Percentiles rank a stretch among this genome's conserved stretches.
Conservation (phyloP, 2,329 filamentous ascomycete species). For the Trichoderma harzianum region DNA sequence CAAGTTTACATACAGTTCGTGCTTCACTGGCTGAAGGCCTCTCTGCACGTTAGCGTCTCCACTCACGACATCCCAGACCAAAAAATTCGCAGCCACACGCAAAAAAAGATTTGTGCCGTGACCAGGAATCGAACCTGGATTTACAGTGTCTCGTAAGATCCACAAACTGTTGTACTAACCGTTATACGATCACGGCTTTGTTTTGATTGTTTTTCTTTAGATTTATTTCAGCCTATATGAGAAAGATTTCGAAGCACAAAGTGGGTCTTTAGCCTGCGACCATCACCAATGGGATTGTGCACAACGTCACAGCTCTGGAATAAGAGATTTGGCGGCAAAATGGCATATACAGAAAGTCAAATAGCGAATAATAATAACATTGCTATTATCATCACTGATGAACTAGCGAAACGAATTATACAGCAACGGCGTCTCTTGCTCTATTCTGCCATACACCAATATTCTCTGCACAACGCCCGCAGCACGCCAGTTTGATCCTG, state of each 20-base stretch:
- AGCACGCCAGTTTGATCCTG: background rate
- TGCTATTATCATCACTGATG: no score
- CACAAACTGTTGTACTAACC: conserved; percentile 33
- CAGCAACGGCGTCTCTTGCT: background rate
- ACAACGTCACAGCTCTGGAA: background rate
- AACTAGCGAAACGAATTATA: no score
- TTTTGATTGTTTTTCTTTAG: background rate
- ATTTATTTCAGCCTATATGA: background rate
- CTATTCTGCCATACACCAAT: background rate
- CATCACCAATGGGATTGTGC: background rate
- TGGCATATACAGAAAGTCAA: background rate
- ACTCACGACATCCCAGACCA: background rate
- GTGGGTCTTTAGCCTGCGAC: background rate
- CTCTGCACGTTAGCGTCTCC: background rate
- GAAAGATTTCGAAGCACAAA: background rate
- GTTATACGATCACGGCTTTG: conserved; percentile 29
- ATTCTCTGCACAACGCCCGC: background rate
- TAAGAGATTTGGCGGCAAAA: background rate
- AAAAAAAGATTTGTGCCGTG: conserved; percentile 18
- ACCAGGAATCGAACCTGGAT: conserved; percentile 31
- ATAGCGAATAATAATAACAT: background rate
- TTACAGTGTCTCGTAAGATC: conserved; percentile 27
- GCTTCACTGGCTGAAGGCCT: background rate
- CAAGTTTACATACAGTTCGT: background rate
- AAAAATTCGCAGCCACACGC: background rate